These are phyloP conservation scores for Trypanosoma caninum DNA, from an alignment of 208 protist species.

Conservation along the genomic window DNA sequence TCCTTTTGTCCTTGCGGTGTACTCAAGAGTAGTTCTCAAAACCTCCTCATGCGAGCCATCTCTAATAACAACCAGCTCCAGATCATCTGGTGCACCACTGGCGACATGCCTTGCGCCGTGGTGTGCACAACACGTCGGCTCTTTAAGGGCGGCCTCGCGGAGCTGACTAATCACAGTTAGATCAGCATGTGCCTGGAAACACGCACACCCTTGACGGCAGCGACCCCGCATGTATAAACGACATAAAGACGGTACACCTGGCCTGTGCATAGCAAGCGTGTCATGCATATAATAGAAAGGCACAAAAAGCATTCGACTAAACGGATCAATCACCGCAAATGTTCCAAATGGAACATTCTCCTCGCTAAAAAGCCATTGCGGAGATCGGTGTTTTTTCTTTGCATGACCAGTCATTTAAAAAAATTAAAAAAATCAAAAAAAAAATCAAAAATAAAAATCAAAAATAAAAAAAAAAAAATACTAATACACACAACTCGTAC, in stretches of 20 bases:
- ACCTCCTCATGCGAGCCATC: background rate
- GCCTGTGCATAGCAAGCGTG: constrained; percentile 73
- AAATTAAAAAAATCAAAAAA: background rate
- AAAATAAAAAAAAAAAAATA: constrained; percentile 18
- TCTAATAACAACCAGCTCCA: constrained; percentile 7
- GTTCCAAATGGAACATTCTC: constrained; percentile 45
- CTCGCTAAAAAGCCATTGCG: constrained; percentile 57
- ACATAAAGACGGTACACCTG: constrained; percentile 78
- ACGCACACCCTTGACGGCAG: constrained; percentile 73
- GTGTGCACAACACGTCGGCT: constrained; percentile 66
- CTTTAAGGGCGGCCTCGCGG: constrained; percentile 48
- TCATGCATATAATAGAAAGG: constrained; percentile 55
- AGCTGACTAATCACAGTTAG: constrained; percentile 36
- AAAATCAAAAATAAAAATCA: constrained; percentile 3
- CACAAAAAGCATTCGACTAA: constrained; percentile 71
- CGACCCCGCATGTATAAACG: constrained; percentile 68
- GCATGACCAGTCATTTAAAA: constrained; percentile 5
- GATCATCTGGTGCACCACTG: constrained; percentile 15
- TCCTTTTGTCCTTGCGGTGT: constrained; percentile 52
- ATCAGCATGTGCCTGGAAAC: constrained; percentile 78
- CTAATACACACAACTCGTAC: background rate
- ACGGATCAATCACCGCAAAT: constrained; percentile 79
- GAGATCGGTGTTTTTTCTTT: constrained; percentile 31
- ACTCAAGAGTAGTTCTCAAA: constrained; percentile 17
- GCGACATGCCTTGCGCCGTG: constrained; percentile 49